Base-by-base conservation (phyloP, 495 filamentous ascomycete species). In the Penicillium lividum region DNA sequence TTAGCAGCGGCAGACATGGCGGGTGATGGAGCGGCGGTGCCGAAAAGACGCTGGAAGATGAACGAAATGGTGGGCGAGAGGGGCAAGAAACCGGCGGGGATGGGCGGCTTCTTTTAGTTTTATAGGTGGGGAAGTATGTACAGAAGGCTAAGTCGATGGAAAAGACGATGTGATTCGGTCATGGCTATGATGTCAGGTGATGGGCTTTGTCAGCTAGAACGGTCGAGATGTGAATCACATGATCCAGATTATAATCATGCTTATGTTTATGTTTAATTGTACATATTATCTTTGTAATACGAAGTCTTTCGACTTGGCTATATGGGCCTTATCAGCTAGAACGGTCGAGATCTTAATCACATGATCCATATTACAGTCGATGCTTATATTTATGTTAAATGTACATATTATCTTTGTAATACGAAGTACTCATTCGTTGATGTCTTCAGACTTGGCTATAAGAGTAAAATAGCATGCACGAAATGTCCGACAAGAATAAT, bases 1-100 rank as follows among this genome's bases (percentile, higher is more conserved):
- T 90, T 92, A 59, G 93, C 91, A 59, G 93, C 91, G 74, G 89
- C 86, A 66, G 92, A 89, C 88, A 93, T 93, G 64, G 72, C 83
- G 62, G 89, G 79, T 56, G 79, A 76, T 27, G 72, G 59, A 61
- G 79, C 72, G 67, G 80, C 70, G 59, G 81, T 81, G 72, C 80
- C 80, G 77, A 97, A 92, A 72, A 96, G 79, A 64, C 87, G 80
- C 63, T 86, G 80, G 73, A 97, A 81, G 77, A 94, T 84, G 73
- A 80, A 90, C 79, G 82, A 76, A 74, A 92, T 92, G 79, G 60
- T 88, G 83, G 81, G 77, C 72, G 65, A 66, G 60, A 47, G 52
- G 46, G n/a, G 42, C 52, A 63, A 56, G 51, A 59, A 56, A 57
- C 53, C 40, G 49, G 44, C 11, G 61, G 9, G 29, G 22, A 18